Base-by-base conservation (phyloP, 1,284 basidiomycete species). In the Cryptococcus neoformans region DNA sequence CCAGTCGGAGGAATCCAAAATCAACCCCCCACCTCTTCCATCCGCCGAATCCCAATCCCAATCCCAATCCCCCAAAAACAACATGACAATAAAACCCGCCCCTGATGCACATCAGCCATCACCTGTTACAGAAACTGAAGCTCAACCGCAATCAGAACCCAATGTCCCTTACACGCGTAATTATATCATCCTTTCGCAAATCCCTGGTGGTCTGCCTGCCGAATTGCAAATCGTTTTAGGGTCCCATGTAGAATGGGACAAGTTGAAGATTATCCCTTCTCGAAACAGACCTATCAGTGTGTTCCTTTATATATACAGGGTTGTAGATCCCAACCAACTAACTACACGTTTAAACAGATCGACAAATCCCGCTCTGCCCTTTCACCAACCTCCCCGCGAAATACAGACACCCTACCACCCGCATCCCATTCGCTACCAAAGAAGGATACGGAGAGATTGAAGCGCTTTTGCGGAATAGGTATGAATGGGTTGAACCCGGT, bases 341-440 rank as follows among this genome's bases (percentile, higher is more conserved):
- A 49, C 6, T 49, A 42, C 47, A n/a, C 28, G 11, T 11, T n/a
- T 45, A 40, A 42, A 21, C 37, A 73, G 72, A 68, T 53, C 67
- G 73, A 11, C 63, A 64, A 34, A 65, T 62, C 38, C 71, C 72
- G 3, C 64, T 72, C 17, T 81, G 81, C 59, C 79, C 79, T 1
- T 70, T 82, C 50, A 81, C 80, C 0, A 81, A 81, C 11, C 66
- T 75, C 5, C 71, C 75, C 0, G 81, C 81, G 0, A 64, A 68
- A 21, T 82, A 82, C 65, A 72, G 75, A 37, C 80, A 82, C 61
- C 80, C 80, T 4, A 49, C 55, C 1, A 79, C 80, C 0, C 70
- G 74, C 21, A 75, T 79, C 0, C 78, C 80, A 0, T 82, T 78
- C 58, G 74, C 78, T 6, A 76, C 53, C 1, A 58, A 62, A 1